Base-by-base conservation (phyloP, 495 filamentous ascomycete species). In the Aspergillus cavernicola region DNA sequence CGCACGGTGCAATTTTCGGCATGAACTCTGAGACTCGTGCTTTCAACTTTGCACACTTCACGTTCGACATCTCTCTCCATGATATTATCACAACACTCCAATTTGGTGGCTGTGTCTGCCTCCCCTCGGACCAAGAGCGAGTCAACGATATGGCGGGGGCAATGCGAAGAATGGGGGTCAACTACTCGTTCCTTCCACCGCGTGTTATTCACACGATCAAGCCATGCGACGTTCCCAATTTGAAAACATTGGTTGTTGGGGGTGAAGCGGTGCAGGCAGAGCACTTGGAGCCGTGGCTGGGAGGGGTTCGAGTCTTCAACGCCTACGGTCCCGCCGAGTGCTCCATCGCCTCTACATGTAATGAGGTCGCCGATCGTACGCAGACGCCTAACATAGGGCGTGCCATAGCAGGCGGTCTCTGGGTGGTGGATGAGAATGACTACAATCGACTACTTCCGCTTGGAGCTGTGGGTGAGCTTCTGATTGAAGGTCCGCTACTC, bases 401-500 rank as follows among this genome's bases (percentile, higher is more conserved):
- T 16, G 68, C 63, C 6, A 66, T 73, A 4, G 70, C 64, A 9
- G 62, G 66, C 23, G 45, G 58, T 2, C 50, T 65, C 12, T 84
- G 81, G 80, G 69, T 83, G 31, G 74, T 79, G 6, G 68, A 82
- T 43, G 69, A 79, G 1, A 48, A 61, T 4, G 65, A 83, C 57
- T 70, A 77, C 50, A 63, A 80, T 38, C 56, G 63, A 2, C 70
- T 85, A 12, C 58, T 72, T 23, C 78, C 79, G 0, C 59, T 83
- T 35, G 81, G 81, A 2, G 52, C 61, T 6, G 66, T 80, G 9
- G 82, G 81, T 11, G 82, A 85, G 60, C 66, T 84, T 31, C 52
- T 79, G 15, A 68, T 85, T 23, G 79, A 82, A 67, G 81, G 81
- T 0, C 74, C 76, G 6, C 66, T 77, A 16, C 67, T 83, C 1